Conservation (phyloP, 2,329 filamentous ascomycete genomes). For the Cercospora sp. region DNA sequence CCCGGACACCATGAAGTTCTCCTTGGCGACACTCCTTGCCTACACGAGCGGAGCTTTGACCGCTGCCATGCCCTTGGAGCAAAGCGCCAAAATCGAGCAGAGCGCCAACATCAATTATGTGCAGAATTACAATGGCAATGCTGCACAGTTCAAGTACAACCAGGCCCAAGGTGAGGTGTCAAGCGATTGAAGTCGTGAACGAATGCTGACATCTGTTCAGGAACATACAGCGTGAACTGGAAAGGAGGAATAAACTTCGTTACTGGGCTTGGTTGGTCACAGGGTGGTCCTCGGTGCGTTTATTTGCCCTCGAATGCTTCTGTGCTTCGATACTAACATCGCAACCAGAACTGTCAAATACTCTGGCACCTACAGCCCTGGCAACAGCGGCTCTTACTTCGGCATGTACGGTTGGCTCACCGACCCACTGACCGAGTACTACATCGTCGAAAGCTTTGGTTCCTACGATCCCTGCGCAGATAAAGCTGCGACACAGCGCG, state of each 20-base stretch:
- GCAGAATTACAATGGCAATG: not conserved
- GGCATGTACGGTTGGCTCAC: not conserved
- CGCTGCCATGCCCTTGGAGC: not conserved
- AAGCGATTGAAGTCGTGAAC: no score
- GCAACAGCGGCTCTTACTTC: not conserved
- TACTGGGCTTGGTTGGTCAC: not conserved
- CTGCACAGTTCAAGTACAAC: not conserved
- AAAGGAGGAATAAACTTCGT: not conserved
- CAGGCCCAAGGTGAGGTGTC: no score
- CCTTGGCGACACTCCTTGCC: not conserved
- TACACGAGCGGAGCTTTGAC: not conserved
- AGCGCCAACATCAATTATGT: not conserved
- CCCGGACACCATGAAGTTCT: not conserved
- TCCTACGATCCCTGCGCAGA: not conserved
- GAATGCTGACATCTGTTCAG: not conserved
- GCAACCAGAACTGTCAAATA: not conserved
- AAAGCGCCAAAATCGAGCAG: not conserved
- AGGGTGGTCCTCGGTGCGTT: not conserved
- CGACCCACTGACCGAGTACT: not conserved
- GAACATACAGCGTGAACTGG: not conserved
- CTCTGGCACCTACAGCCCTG: not conserved
- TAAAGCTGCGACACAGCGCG: not conserved
- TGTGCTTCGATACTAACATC: not conserved
- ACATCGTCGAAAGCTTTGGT: not conserved
- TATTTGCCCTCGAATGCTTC: not conserved